Evolutionary conservation across 2,329 filamentous ascomycete genomes (phyloP), one percentile per base, ranked within the genome.

Genomic region (Alternaria tenuissima): DNA sequence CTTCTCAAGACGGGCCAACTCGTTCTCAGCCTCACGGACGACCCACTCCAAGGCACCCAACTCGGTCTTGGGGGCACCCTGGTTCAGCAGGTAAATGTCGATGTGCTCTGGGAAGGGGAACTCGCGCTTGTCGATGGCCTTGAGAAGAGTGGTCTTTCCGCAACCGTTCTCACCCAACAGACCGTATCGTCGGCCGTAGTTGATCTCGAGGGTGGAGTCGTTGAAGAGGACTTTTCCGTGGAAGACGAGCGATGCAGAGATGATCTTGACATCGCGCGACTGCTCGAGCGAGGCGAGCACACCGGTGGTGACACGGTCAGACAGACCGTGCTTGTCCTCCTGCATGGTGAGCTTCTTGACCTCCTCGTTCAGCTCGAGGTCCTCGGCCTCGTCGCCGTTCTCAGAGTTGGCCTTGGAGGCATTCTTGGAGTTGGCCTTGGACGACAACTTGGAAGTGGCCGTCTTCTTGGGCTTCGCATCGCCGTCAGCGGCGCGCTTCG

Each of bases 121-220:
- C 82, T 99, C 96, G 83, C 95, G 91, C 76, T 89, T 90, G 73
- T 91, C 90, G 78, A 99, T 97, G 69, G 95, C 88, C 85, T 97
- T 98, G 78, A 99, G 88, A 34, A 99, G 83, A n/a, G 95, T 99
- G 67, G 92, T 96, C 87, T 99, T 99, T 80, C 95, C 95, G 82
- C 95, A 99, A 69, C 95, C 95, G 90, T 99, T 99, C 87, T 99
- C 95, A 76, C 95, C 95, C 67, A 99, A 85, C 59, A 99, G 86
- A 80, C 95, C 95, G 79, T 99, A 99, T 75, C 95, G 89, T 75
- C 94, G 91, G 69, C 91, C 93, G 79, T 93, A 95, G 79, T 91
- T 94, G 76, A 99, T 87, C 82, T 99, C 96, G 80, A 99, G 86
- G 52, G 90, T 96, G 66, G 92, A 92, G 82, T 99, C 95, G 78